Base-by-base conservation (phyloP, 129 eudicot species). In the Flaveria bidentis region DNA sequence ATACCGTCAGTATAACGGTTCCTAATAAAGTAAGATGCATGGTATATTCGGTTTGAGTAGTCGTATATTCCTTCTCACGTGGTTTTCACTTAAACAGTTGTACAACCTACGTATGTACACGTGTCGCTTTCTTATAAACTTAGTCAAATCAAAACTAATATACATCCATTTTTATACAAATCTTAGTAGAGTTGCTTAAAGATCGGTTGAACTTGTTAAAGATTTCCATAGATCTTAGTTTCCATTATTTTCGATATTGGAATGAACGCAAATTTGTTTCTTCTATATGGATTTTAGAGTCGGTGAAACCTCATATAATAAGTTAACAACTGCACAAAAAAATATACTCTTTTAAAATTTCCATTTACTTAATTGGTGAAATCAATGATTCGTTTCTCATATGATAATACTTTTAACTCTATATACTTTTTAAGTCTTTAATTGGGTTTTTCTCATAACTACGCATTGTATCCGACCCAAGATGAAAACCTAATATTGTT, bases 1-100 rank as follows among this genome's bases (percentile, higher is more conserved):
- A 56, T 22, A 18, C 62, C 41, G 65, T 78, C 71, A 61, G 72
- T 69, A 45, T 77, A 50, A 77, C 25, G 76, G 60, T 78, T 45
- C 52, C 46, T 28, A 50, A 58, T 57, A 57, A 60, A 28, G 49
- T 30, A 71, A 18, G 9, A 33, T 20, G 22, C 22, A 20, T 25
- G 6, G 67, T 52, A 76, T 42, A 76, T 76, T 67, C 66, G 26
- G 5, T 67, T n/a, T 25, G 41, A 20, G 53, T 15, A 42, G 1
- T 23, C 45, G 46, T 20, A 74, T 74, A 60, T 58, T 76, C 45
- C 6, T 53, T 75, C 51, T 3, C 44, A 46, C 33, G 26, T 14
- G 67, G 52, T 23, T 30, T 66, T 16, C 55, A 51, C 45, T 25
- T 9, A 39, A 52, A 56, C 76, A 20, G 33, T 55, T 36, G 49